Base-by-base conservation (phyloP, 176 grass and related monocot species). In the Phragmites australis region DNA sequence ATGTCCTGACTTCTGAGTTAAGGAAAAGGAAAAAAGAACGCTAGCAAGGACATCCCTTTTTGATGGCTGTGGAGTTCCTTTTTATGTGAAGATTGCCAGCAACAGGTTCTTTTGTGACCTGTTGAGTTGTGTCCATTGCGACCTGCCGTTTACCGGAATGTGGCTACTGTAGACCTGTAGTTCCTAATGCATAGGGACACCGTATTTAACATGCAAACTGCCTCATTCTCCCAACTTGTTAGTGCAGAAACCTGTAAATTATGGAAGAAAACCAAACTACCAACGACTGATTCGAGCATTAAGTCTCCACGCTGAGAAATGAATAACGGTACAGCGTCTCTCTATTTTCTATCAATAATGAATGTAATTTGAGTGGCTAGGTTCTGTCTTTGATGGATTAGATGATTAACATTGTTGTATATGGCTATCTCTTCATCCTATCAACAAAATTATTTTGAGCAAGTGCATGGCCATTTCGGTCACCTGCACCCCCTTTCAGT, bases 11-110 rank as follows among this genome's bases (percentile, higher is more conserved):
- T 25, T 37, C 37, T 13, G 7, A 41, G 14, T 65, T 67, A 41
- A 23, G 40, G 12, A 84, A 25, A 32, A 81, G 21, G n/a, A n/a
- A 42, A 46, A 84, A 9, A 55, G 32, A 76, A 23, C 65, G 16
- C 26, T 76, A 76, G 48, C 42, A 66, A 66, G 42, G n/a, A 56
- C 13, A n/a, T 12, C 14, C 3, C 14, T 68, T 18, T 69, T 30
- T 16, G 11, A 44, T 76, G 9, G 50, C 32, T 31, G 22, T 68
- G 72, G 47, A 47, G 40, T 55, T 17, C 68, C 72, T 21, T 55
- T 32, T 34, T 47, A 67, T 46, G 14, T 32, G 6, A 42, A 55
- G 58, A 75, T 12, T 53, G 48, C 1, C 61, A 75, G 21, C 40
- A 43, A 58, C 40, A 84, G 1, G 15, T 66, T 65, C 34, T 68